These are phyloP conservation scores for Cercospora sp. DNA, from an alignment of 2,329 filamentous ascomycete species.

Conservation along the genomic window DNA sequence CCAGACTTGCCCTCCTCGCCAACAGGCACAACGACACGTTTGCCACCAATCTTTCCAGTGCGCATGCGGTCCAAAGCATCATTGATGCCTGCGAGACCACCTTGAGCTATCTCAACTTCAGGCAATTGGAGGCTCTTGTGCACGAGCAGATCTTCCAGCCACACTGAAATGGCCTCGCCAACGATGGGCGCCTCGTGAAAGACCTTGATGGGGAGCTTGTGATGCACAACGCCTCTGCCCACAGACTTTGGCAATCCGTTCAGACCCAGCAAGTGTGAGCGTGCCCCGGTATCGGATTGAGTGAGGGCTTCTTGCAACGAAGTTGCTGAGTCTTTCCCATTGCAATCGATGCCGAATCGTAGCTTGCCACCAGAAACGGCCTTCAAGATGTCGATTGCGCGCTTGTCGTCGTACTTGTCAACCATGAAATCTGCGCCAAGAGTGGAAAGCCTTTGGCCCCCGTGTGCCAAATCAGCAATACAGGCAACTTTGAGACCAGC, in stretches of 20 bases:
- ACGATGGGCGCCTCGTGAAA: constrained; percentile 68
- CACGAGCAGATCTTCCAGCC: constrained; percentile 67
- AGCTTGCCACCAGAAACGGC: constrained; percentile 59
- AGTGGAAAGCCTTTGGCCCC: constrained; percentile 59
- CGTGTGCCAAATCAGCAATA: constrained; percentile 66
- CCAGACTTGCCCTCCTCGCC: constrained; percentile 28
- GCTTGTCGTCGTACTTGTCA: constrained; percentile 64
- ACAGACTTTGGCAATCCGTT: constrained; percentile 64
- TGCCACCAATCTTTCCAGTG: constrained; percentile 65
- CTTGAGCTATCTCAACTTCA: constrained; percentile 64
- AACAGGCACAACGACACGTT: constrained; percentile 62
- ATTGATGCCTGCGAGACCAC: constrained; percentile 68
- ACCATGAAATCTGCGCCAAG: constrained; percentile 64
- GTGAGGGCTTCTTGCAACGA: constrained; percentile 58
- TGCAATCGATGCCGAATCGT: constrained; percentile 68
- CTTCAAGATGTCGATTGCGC: constrained; percentile 66
- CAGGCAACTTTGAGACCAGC: constrained; percentile 65
- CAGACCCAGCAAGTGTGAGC: constrained; percentile 64
- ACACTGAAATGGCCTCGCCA: constrained; percentile 62
- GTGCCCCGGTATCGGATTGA: constrained; percentile 29
- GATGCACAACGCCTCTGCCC: constrained; percentile 53
- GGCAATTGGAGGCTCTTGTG: constrained; percentile 58
- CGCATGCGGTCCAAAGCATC: constrained; percentile 65
- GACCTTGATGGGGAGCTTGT: constrained; percentile 72
- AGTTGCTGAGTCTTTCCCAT: constrained; percentile 63